Base-by-base conservation (phyloP, 371 early-diverging fungal genomes). In the Batrachochytrium dendrobatidis region DNA sequence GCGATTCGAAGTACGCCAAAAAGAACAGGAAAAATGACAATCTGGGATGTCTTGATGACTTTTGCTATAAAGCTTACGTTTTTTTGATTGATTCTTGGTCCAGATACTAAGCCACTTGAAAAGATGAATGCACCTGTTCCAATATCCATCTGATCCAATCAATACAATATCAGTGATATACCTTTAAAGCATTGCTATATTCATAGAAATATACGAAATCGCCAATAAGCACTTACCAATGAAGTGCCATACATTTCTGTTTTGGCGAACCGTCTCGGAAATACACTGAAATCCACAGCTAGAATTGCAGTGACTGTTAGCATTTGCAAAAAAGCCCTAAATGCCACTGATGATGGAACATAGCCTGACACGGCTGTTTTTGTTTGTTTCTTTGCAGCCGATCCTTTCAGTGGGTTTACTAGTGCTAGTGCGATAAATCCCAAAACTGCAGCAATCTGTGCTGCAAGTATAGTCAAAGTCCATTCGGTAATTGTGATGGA, bases 251-350 rank as follows among this genome's bases (percentile, higher is more conserved):
- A 94, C 10, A 86, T 86, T 61, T 97, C 96, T 3, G 88, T 88
- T 73, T 97, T 97, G 55, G 92, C 91, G 69, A 86, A 92, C 26
- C 85, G 76, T 24, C 93, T 76, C 6, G 96, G 96, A 63, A 94
- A 96, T 29, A 90, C 81, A n/a, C 81, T 79, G 67, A 97, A 97
- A 72, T 97, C 98, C 1, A 97, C 96, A 0, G 95, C 97, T 17
- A 97, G 77, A 55, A 97, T 97, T 12, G 65, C 45, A 6, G 67
- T 30, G 8, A 67, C 46, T 12, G 82, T 80, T 15, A 74, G 24
- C 25, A 77, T 77, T 81, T 83, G 69, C 86, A 94, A 34, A 85
- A 50, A 85, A 50, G 65, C 87, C 66, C 92, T 87, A 86, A 77
- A 89, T 75, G 26, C 80, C 15, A 66, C 61, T 4, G 83, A 7